phyloP scores from a whole-genome alignment of 139 green algal species.

The Closterium sp. region DNA sequence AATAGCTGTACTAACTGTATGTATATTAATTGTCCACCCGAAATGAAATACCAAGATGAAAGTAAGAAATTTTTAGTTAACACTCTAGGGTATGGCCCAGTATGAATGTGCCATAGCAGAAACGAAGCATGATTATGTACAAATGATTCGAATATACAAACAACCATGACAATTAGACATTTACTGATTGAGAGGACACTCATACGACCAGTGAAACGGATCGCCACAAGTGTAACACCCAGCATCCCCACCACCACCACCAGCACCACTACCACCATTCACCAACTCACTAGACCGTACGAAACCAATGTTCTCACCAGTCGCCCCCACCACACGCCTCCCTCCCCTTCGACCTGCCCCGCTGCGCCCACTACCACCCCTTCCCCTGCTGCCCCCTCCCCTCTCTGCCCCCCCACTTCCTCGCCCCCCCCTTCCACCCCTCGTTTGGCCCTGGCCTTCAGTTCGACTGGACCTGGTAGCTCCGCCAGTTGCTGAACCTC shows the following conservation, averaged over 20 bases:
- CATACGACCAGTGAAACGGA: background rate
- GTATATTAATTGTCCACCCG: too few species aligned
- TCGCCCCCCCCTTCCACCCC: background rate
- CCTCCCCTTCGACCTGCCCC: background rate
- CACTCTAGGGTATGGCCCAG: too few species aligned
- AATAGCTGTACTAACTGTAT: too few species aligned
- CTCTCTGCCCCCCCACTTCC: background rate
- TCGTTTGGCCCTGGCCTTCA: background rate
- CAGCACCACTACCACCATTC: background rate
- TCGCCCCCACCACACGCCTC: background rate
- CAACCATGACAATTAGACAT: too few species aligned
- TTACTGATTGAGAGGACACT: background rate
- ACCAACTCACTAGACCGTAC: background rate
- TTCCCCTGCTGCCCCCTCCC: background rate
- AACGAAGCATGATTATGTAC: too few species aligned
- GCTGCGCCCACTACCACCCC: background rate
- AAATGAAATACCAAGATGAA: too few species aligned
- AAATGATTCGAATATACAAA: too few species aligned
- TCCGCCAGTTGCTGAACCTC: background rate
- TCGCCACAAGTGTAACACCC: background rate
- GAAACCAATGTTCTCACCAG: background rate
- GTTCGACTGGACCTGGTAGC: background rate
- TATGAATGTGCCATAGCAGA: too few species aligned
- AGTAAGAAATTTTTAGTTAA: too few species aligned
- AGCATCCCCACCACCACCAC: background rate